These are phyloP conservation scores for Terfezia boudieri DNA, from an alignment of 495 filamentous ascomycete species.

Conservation along the genomic window DNA sequence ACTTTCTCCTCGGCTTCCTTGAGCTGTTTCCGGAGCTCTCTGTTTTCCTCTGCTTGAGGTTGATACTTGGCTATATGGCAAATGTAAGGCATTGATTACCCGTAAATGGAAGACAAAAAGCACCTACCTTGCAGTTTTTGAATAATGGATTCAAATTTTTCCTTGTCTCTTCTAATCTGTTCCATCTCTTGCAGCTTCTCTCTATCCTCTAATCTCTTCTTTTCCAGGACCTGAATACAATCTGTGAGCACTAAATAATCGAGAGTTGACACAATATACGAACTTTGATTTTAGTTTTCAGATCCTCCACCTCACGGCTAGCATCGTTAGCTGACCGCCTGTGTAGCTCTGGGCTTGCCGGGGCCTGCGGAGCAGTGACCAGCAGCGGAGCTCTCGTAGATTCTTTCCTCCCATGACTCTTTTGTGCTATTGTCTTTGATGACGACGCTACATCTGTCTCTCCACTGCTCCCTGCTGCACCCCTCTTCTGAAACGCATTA, in stretches of 20 bases:
- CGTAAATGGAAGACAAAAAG: no score
- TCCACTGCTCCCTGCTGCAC: no score
- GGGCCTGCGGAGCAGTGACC: conserved; percentile 9
- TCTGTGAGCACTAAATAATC: conserved; percentile 57
- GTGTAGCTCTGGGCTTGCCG: not conserved
- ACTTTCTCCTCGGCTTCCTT: conserved; percentile 50
- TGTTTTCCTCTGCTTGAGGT: conserved; percentile 60
- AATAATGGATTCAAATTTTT: conserved; percentile 73
- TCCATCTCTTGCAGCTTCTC: conserved; percentile 68
- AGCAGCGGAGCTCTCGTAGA: conserved; percentile 5
- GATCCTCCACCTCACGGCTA: conserved; percentile 2
- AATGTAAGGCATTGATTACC: not conserved
- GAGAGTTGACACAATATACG: conserved; percentile 16
- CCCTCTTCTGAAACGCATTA: not conserved
- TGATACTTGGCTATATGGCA: conserved; percentile 55
- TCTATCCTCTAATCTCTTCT: conserved; percentile 63
- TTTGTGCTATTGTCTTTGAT: not conserved
- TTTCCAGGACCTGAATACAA: conserved; percentile 51
- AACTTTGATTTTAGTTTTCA: conserved; percentile 20
- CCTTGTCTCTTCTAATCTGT: conserved; percentile 50
- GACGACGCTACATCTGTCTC: no score
- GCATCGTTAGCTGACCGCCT: not conserved
- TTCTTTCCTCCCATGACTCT: conserved; percentile 5
- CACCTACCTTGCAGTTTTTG: conserved; percentile 40
- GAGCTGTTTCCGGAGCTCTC: conserved; percentile 48